Conservation (phyloP, 805 yeast species). For the Kuraishia hungarica region DNA sequence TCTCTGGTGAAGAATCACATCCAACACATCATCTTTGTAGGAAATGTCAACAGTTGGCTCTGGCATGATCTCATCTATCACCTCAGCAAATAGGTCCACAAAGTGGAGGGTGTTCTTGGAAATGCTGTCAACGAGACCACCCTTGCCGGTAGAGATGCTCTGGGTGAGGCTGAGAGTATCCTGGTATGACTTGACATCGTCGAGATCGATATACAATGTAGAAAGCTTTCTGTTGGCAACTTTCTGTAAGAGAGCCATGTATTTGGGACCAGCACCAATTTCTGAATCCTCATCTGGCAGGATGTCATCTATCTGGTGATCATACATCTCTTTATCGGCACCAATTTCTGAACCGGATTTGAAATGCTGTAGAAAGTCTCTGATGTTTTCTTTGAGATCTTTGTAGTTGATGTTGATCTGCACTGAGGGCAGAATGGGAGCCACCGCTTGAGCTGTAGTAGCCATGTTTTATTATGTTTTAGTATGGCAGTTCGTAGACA, state of each 20-base stretch:
- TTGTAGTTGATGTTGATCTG: conserved; percentile 68
- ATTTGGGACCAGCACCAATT: conserved; percentile 50
- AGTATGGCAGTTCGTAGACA: not conserved
- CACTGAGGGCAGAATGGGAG: conserved; percentile 47
- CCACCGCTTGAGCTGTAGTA: not conserved
- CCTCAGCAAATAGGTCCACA: conserved; percentile 64
- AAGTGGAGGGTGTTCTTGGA: conserved; percentile 71
- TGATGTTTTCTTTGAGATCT: conserved; percentile 46
- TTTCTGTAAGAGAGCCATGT: conserved; percentile 62
- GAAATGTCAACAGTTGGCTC: conserved; percentile 73
- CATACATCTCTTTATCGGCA: conserved; percentile 18
- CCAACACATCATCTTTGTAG: conserved; percentile 84
- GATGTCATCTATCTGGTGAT: conserved; percentile 22
- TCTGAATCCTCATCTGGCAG: conserved; percentile 16
- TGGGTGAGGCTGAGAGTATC: conserved; percentile 22
- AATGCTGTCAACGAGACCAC: conserved; percentile 44
- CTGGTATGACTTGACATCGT: conserved; percentile 73
- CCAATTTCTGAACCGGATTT: conserved; percentile 21
- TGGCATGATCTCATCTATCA: conserved; percentile 80
- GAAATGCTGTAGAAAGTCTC: conserved; percentile 62
- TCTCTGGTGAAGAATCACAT: conserved; percentile 88
- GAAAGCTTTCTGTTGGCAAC: conserved; percentile 78
- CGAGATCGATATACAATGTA: conserved; percentile 67
- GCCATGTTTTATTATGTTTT: not conserved
- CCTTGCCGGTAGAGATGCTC: conserved; percentile 6